A percentile compares a stretch with the other conserved stretches of the same genome.
These are phyloP conservation scores for Penicillium janthinellum DNA, from an alignment of 2,329 filamentous ascomycete species.

Conservation along the genomic window DNA sequence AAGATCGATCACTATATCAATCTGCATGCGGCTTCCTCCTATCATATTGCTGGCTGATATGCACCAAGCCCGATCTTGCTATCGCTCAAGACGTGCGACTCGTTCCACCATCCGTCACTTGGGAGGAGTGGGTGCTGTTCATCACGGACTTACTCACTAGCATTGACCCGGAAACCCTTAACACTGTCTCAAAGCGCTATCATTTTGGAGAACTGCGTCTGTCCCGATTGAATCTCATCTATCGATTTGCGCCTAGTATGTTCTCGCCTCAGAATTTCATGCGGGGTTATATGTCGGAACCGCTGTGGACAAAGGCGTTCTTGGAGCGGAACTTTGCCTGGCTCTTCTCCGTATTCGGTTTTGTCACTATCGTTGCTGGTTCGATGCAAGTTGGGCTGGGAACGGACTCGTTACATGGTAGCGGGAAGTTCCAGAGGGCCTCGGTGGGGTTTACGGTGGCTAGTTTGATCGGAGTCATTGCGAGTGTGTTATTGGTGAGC, in stretches of 20 bases:
- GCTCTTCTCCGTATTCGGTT: conserved; percentile 8
- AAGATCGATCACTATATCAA: not conserved
- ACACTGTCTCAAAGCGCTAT: conserved; percentile 38
- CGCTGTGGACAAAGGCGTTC: conserved; percentile 15
- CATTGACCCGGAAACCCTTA: conserved; percentile 24
- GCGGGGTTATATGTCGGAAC: conserved; percentile 11
- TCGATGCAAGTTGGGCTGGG: conserved; percentile 8
- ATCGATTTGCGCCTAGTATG: conserved; percentile 10
- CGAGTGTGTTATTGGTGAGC: not conserved
- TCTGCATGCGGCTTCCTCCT: not conserved
- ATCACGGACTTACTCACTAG: conserved; percentile 8
- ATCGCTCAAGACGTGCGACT: conserved; percentile 40
- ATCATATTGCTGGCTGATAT: conserved; percentile 7
- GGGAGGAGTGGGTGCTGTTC: conserved; percentile 32
- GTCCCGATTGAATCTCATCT: conserved; percentile 34
- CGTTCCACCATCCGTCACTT: conserved; percentile 32
- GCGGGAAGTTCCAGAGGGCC: not conserved
- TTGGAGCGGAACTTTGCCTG: conserved; percentile 6
- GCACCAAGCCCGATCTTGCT: conserved; percentile 32
- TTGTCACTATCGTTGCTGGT: conserved; percentile 5
- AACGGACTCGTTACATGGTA: not conserved
- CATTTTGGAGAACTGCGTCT: conserved; percentile 47
- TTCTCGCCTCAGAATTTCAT: conserved; percentile 3
- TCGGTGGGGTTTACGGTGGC: conserved; percentile 4
- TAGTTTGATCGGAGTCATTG: conserved; percentile 1